phyloP scores from a whole-genome alignment of 108 stramenopile species.

The Asterionellopsis glacialis region DNA sequence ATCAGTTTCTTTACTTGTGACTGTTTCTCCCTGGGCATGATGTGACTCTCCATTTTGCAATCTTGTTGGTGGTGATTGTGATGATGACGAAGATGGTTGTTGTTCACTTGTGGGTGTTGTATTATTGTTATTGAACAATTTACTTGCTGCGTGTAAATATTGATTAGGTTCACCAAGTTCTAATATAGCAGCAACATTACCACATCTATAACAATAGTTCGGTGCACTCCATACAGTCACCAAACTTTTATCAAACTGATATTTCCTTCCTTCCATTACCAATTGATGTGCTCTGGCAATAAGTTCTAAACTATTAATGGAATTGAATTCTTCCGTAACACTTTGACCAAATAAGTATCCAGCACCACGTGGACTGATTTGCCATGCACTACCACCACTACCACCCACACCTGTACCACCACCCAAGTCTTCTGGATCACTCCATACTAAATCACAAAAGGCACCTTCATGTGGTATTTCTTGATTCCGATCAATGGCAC shows the following conservation, averaged over 20 bases:
- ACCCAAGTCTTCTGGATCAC: conserved; percentile 95
- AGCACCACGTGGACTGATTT: conserved; percentile 94
- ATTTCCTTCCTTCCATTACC: conserved; percentile 97
- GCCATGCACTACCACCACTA: conserved; percentile 68
- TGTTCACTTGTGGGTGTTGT: no score
- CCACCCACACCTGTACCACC: no score
- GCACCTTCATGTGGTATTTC: conserved; percentile 99
- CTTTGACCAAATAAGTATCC: conserved; percentile 98
- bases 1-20: no score
- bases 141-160: no score
- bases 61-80: no score
- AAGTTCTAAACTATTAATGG: conserved; percentile 85
- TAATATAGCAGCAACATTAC: conserved; percentile 95
- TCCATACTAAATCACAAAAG: conserved; percentile 99
- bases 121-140: no score
- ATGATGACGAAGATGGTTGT: no score
- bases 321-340: conserved; percentile 96
- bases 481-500: conserved; percentile 97
- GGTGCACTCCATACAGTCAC: conserved; percentile 99
- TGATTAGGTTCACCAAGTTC: conserved; percentile 46
- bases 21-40: no score
- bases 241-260: conserved; percentile 91
- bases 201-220: conserved; percentile 99
- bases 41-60: no score
- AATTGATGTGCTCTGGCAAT: conserved; percentile 97